phyloP scores from a whole-genome alignment of 73 alveolate genomes.

The Uronychia binucleata region DNA sequence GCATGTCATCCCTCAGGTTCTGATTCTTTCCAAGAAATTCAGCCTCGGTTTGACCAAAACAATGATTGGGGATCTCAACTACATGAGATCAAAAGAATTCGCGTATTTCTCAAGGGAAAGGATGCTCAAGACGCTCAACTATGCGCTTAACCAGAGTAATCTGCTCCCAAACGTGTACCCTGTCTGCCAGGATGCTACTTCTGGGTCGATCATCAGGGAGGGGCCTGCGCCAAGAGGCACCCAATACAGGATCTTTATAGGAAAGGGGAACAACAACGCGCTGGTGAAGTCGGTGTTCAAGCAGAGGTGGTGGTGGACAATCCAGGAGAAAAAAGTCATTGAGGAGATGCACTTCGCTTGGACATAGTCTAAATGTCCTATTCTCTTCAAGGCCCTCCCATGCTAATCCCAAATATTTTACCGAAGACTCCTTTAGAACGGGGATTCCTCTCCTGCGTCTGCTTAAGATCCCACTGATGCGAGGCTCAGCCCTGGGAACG shows the following conservation, averaged over 20 bases:
- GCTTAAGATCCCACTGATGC: slow-evolving; percentile 26
- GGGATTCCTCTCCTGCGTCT: slow-evolving; percentile 16
- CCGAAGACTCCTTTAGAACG: too few species aligned
- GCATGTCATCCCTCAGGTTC: background rate
- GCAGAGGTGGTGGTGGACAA: slow-evolving; percentile 33
- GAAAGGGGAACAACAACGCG: slow-evolving; percentile 25
- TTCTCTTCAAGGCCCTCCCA: slow-evolving; percentile 5
- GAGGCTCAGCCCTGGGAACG: background rate
- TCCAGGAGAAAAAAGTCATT: slow-evolving; percentile 14
- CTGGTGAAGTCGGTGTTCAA: slow-evolving; percentile 33
- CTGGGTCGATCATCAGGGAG: background rate
- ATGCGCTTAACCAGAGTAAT: background rate
- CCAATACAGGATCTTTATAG: slow-evolving; percentile 13
- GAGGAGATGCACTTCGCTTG: slow-evolving; percentile 25
- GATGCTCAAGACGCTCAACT: background rate
- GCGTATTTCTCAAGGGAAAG: background rate
- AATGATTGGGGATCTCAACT: background rate
- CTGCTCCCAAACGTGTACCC: background rate
- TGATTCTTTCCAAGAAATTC: background rate
- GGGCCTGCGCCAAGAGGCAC: background rate
- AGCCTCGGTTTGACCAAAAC: background rate
- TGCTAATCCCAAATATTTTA: background rate
- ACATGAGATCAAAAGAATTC: background rate
- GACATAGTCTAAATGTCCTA: slow-evolving; percentile 24
- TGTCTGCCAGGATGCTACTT: background rate